Percentiles rank a stretch among this genome's conserved stretches.
Evolutionary conservation across 768 basidiomycete species (phyloP).

Genomic region (Suillus fuscotomentosus): DNA sequence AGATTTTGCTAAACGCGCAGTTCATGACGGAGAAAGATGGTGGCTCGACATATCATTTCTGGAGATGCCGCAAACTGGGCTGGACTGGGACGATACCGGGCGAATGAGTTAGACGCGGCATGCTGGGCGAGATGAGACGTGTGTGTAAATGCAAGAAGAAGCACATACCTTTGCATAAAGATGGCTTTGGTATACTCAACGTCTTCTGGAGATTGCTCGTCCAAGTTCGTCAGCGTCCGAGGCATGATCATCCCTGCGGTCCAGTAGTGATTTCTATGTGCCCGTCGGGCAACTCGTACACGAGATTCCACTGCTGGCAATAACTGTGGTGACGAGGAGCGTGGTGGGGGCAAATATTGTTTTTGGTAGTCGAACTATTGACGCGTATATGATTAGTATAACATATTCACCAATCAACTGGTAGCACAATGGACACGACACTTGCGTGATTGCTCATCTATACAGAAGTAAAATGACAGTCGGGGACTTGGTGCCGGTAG

Average conservation of each 20-base stretch:
- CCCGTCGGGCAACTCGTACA: constrained; percentile 27
- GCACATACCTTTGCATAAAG: constrained; percentile 80
- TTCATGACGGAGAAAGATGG: constrained; percentile 79
- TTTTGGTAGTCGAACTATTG: constrained; percentile 81
- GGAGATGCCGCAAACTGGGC: constrained; percentile 77
- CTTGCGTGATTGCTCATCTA: constrained; percentile 76
- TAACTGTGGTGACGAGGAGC: constrained; percentile 42
- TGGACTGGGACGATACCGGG: constrained; percentile 85
- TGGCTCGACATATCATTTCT: constrained; percentile 73
- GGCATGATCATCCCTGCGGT: constrained; percentile 46
- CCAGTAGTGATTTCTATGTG: constrained; percentile 49
- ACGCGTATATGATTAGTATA: constrained; percentile 70
- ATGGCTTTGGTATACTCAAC: constrained; percentile 80
- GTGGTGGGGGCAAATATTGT: constrained; percentile 68
- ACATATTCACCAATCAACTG: constrained; percentile 67
- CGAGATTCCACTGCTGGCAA: constrained; percentile 28
- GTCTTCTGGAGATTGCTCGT: constrained; percentile 65
- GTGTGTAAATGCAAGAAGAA: background rate
- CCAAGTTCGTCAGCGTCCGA: constrained; percentile 65
- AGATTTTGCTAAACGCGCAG: constrained; percentile 81
- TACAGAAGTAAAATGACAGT: too few species aligned
- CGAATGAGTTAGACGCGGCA: constrained; percentile 83
- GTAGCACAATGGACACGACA: constrained; percentile 76
- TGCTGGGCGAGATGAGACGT: constrained; percentile 51
- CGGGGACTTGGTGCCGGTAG: too few species aligned